A percentile compares a stretch with the other conserved stretches of the same genome.
These are phyloP conservation scores for Aspergillus fijiensis DNA, from an alignment of 2,329 filamentous ascomycete species.

Conservation along the genomic window DNA sequence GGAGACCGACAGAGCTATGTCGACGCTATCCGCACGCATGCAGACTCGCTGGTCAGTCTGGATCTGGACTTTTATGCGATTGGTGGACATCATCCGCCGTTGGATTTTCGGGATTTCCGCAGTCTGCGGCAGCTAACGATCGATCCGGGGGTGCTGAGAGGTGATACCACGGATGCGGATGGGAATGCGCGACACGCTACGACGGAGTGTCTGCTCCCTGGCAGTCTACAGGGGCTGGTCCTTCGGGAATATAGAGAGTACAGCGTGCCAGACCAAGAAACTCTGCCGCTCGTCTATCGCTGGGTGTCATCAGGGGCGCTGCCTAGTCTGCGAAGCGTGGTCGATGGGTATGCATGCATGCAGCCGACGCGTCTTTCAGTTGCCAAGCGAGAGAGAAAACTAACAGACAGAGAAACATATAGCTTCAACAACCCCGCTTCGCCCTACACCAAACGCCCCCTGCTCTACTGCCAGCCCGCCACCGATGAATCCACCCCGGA, in stretches of 20 bases:
- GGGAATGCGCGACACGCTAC: neutral
- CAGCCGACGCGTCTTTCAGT: too few species aligned
- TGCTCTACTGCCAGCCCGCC: slow-evolving; percentile 51
- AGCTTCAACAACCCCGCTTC: too few species aligned
- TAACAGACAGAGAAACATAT: too few species aligned
- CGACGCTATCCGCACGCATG: neutral
- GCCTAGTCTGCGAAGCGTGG: neutral
- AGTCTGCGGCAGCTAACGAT: slow-evolving; percentile 5
- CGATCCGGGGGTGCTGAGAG: slow-evolving; percentile 1
- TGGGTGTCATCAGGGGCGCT: neutral
- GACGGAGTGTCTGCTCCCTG: neutral
- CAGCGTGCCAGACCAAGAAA: neutral
- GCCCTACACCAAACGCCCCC: too few species aligned
- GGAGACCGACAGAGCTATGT: neutral
- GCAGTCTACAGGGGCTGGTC: neutral
- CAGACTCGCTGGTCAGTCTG: slow-evolving; percentile 1
- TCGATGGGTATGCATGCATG: too few species aligned
- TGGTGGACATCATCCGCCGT: neutral
- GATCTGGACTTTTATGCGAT: slow-evolving; percentile 4
- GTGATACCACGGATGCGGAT: neutral
- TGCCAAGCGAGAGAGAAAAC: too few species aligned
- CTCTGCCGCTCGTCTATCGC: neutral
- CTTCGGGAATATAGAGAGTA: neutral
- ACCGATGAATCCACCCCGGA: slow-evolving; percentile 45
- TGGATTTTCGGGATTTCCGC: neutral